Conservation (phyloP, 805 yeast species). For the Wickerhamiella musiphila region DNA sequence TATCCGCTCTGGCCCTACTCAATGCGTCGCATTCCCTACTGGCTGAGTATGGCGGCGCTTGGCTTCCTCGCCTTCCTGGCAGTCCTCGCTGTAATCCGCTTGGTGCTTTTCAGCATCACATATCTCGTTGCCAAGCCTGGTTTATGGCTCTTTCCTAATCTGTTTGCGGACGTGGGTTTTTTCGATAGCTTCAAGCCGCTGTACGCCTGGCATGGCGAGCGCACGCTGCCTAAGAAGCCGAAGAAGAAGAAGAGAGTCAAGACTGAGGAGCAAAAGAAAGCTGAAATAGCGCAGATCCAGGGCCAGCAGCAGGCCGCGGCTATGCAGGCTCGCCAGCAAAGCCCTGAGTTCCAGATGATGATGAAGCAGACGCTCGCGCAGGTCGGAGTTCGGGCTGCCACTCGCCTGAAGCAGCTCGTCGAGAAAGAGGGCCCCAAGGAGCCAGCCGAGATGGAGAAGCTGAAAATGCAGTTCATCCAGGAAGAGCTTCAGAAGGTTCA, state of each 20-base stretch:
- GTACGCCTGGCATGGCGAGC: slow-evolving; percentile 60
- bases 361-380: slow-evolving; percentile 9
- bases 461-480: slow-evolving; percentile 10
- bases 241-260: slow-evolving; percentile 12
- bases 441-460: slow-evolving; percentile 8
- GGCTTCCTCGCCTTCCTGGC: slow-evolving; percentile 63
- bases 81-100: slow-evolving; percentile 59
- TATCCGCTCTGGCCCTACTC: slow-evolving; percentile 93
- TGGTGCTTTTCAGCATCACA: slow-evolving; percentile 48
- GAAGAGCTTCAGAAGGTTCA: slow-evolving; percentile 13
- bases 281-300: slow-evolving; percentile 2
- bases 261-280: slow-evolving; percentile 3
- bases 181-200: slow-evolving; percentile 79
- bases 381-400: slow-evolving; percentile 8
- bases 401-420: slow-evolving; percentile 8
- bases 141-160: slow-evolving; percentile 92
- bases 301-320: slow-evolving; percentile 3
- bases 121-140: slow-evolving; percentile 46
- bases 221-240: slow-evolving; percentile 15
- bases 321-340: slow-evolving; percentile 1
- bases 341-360: slow-evolving; percentile 5
- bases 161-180: slow-evolving; percentile 90
- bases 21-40: slow-evolving; percentile 86
- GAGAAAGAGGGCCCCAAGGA: slow-evolving; percentile 5
- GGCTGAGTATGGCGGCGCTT: slow-evolving; percentile 58